These are phyloP conservation scores for Aspergillus latus DNA, from an alignment of 2,329 filamentous ascomycete species.

Conservation along the genomic window DNA sequence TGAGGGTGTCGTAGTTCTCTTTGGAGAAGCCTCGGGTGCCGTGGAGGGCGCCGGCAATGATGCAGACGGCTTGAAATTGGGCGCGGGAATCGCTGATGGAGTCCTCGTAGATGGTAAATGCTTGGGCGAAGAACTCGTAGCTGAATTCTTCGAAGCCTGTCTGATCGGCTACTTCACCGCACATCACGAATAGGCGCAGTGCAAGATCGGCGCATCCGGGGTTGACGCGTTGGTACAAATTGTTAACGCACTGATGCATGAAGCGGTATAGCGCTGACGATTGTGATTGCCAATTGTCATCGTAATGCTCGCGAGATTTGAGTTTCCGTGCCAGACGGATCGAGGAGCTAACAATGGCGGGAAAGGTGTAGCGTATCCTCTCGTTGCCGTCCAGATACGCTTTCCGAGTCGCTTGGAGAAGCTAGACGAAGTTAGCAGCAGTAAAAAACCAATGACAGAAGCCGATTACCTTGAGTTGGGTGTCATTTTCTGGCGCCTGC, in stretches of 20 bases:
- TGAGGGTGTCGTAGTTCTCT: constrained; percentile 97
- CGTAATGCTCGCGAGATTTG: constrained; percentile 86
- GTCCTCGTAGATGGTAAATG: constrained; percentile 97
- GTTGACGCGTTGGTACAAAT: constrained; percentile 82
- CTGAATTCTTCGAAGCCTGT: constrained; percentile 91
- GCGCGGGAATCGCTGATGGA: constrained; percentile 92
- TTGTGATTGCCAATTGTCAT: constrained; percentile 70
- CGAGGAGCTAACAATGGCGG: constrained; percentile 83
- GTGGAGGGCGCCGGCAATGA: constrained; percentile 86
- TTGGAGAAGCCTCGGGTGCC: constrained; percentile 87
- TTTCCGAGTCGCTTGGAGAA: constrained; percentile 83
- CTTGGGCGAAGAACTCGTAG: constrained; percentile 97
- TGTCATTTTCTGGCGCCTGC: constrained; percentile 80
- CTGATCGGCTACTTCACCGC: constrained; percentile 89
- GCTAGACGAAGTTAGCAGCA: constrained; percentile 40
- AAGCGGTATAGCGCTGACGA: constrained; percentile 90
- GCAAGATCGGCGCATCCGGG: constrained; percentile 81
- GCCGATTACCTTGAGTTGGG: constrained; percentile 70
- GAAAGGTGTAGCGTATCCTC: constrained; percentile 91
- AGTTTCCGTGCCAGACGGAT: constrained; percentile 85
- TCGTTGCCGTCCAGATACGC: constrained; percentile 91
- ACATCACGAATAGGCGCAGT: constrained; percentile 84
- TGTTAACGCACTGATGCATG: constrained; percentile 83
- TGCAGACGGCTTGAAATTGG: constrained; percentile 96
- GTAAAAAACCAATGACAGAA: neutral